Evolutionary conservation across 2,329 filamentous ascomycete species (phyloP).

Genomic region (Hypoxylon rubiginosum): DNA sequence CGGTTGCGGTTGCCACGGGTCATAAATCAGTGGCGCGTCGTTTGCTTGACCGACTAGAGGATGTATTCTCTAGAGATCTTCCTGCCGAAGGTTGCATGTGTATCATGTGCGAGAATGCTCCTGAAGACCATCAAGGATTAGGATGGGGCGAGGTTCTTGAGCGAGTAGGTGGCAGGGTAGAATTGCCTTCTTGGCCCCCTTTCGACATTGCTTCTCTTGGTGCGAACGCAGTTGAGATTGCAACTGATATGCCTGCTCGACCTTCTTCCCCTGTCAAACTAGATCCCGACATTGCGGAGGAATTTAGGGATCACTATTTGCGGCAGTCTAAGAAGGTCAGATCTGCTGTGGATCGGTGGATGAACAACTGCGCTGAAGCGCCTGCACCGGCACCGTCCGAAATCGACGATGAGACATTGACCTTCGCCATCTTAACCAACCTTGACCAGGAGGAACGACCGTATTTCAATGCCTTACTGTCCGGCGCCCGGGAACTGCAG

Average conservation of each 20-base stretch:
- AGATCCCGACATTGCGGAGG: constrained; percentile 93
- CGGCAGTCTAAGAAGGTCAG: constrained; percentile 93
- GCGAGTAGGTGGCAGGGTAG: constrained; percentile 87
- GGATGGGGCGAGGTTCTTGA: constrained; percentile 98
- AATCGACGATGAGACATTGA: constrained; percentile 92
- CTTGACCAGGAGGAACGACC: constrained; percentile 81
- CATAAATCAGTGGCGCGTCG: constrained; percentile 94
- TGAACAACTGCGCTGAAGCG: constrained; percentile 81
- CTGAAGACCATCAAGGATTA: constrained; percentile 77
- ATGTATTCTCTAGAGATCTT: constrained; percentile 93
- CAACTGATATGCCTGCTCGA: constrained; percentile 71
- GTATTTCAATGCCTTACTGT: constrained; percentile 84
- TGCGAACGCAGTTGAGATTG: constrained; percentile 70
- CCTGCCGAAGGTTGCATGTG: constrained; percentile 88
- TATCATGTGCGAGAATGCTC: constrained; percentile 79
- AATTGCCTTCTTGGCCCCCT: constrained; percentile 89
- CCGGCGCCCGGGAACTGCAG: constrained; percentile 69
- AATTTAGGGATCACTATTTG: constrained; percentile 92
- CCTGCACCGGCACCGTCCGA: constrained; percentile 84
- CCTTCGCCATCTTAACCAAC: constrained; percentile 93
- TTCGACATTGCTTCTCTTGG: constrained; percentile 78
- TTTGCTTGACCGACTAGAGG: constrained; percentile 89
- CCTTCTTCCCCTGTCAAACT: constrained; percentile 78
- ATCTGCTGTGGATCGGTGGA: constrained; percentile 91
- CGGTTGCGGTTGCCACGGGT: constrained; percentile 92